Conservation (phyloP, 371 early-diverging fungal species). For the Synchytrium microbalum region DNA sequence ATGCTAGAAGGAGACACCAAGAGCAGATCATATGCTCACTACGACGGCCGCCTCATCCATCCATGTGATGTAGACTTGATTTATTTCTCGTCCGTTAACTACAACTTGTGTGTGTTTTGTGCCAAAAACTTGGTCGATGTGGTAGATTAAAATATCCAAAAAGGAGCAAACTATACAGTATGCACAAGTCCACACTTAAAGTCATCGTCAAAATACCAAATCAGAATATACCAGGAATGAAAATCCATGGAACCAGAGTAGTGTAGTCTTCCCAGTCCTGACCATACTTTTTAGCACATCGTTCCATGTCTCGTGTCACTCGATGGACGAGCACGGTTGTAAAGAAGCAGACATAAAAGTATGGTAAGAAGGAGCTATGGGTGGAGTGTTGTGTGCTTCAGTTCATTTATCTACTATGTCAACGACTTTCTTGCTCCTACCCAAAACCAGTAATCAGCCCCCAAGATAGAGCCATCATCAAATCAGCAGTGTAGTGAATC, state of each 20-base stretch:
- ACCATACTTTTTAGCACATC: conserved; percentile 14
- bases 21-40: no score
- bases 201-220: not conserved
- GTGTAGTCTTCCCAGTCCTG: conserved; percentile 10
- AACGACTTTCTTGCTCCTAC: not conserved
- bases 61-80: no score
- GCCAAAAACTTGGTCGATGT: no score
- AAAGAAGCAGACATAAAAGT: conserved; percentile 11
- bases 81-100: no score
- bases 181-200: no score
- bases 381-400: not conserved
- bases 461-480: conserved; percentile 9
- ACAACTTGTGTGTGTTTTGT: no score
- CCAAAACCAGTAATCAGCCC: conserved; percentile 4
- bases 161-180: no score
- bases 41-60: no score
- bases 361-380: conserved; percentile 5
- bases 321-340: conserved; percentile 7
- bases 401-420: no score
- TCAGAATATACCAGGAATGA: conserved; percentile 22
- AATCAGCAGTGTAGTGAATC: conserved; percentile 10
- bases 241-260: conserved; percentile 2
- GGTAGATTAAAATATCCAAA: no score
- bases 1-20: no score
- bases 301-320: conserved; percentile 5